Base-by-base conservation (phyloP, 306 rosid species). In the Rosa rugosa region DNA sequence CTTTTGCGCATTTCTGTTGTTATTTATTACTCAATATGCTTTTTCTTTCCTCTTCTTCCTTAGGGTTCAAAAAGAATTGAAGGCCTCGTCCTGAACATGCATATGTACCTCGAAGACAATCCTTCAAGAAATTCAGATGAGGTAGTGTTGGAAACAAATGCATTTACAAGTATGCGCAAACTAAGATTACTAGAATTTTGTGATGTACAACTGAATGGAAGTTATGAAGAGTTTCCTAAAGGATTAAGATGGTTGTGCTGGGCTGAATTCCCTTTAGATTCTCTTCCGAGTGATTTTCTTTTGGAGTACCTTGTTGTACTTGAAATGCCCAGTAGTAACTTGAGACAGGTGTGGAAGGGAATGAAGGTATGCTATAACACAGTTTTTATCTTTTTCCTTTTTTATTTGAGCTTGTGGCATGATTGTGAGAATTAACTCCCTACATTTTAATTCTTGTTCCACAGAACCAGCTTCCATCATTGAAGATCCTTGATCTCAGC, bases 401-500 rank as follows among this genome's bases (percentile, higher is more conserved):
- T 5, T 54, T 2, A 50, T 50, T 50, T 50, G 5, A 50, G 56
- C 20, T 14, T 50, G 20, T 14, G 16, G 20, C 36, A 50, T 4
- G 56, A 14, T 50, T 54, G 11, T 54, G 6, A 54, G 60, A 20
- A 12, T 47, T 47, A 47, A 47, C 53, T 12, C 53, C 56, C 10
- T 5, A 54, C 23, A 17, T 53, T 18, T 7, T 0, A 0, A 11
- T 72, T 72, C 16, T 16, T 49, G 1, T 4, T 14, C 2, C 0
- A 18, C 49, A 72, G 72, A 50, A 50, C 56, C 22, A 18, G n/a
- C 57, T 53, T 60, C 66, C 40, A 10, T 60, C 66, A 1, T 50
- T 79, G 63, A 79, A 79, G 62, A 44, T 36, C 49, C 67, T 79
- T 59, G 50, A 79, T 11, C 44, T 79, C 5, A 49, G 82, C 11